Evolutionary conservation across 2,329 filamentous ascomycete genomes (phyloP), one percentile per base, ranked within the genome.

Genomic region (Westerdykella aurantiaca): DNA sequence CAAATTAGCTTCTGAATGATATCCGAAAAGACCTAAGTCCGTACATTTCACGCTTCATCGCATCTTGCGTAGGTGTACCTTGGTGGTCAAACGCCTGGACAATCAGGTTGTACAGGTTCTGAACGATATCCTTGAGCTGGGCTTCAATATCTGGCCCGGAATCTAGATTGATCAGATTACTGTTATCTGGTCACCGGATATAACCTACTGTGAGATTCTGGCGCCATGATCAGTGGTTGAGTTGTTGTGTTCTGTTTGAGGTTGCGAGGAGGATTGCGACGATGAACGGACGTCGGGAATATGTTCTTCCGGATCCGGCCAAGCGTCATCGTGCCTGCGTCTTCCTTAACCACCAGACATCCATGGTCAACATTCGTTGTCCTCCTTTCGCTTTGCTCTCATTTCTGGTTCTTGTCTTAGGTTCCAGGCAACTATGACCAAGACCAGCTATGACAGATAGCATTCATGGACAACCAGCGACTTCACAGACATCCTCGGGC

Each of bases 1-100:
- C 6, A 40, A 11, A 6, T 7, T 16, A 37, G 5, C 23, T 23
- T 38, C 13, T 14, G n/a, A 11, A 21, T 34, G 31, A 37, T 25
- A 18, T 9, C 16, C 6, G 13, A 31, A 35, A 18, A 17, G 45
- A 18, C 17, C 5, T 37, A 45, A 13, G 7, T 9, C 33, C 50
- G 21, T 65, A 81, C 76, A 82, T 76, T 53, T 82, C 79, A 17
- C 71, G 66, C 35, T 78, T 75, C 58, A 83, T 75, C 29, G 77
- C 75, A 41, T 77, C 70, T 51, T 79, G 74, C 5, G 78, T 80
- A 40, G 73, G 71, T 25, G 71, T 67, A 34, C 78, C 78, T 48
- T 80, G 72, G 56, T 82, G 80, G 50, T 80, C 79, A 58, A 80
- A 74, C 23, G 75, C 73, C 62, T 82, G 78, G 37, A 80, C 75